Conservation (phyloP, 2,329 filamentous ascomycete genomes). For the Xylariaceae sp. region DNA sequence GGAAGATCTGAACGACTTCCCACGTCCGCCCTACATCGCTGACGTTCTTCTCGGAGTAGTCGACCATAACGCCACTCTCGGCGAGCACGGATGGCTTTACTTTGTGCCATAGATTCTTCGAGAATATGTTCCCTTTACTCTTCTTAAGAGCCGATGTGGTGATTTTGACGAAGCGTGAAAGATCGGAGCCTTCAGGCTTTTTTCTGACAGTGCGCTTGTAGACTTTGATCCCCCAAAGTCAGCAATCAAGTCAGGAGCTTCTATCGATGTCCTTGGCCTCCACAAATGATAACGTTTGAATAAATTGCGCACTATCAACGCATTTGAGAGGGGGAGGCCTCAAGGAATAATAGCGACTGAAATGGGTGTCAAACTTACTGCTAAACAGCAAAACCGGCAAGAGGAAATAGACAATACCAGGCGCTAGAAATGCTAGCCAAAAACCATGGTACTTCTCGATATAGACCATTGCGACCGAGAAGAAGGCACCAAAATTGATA, state of each 20-base stretch:
- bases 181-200: slow-evolving; percentile 61
- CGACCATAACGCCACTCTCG: slow-evolving; percentile 45
- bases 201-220: slow-evolving; percentile 52
- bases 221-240: slow-evolving; percentile 25
- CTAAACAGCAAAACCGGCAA: slow-evolving; percentile 53
- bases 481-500: slow-evolving; percentile 49
- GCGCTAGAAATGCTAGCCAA: slow-evolving; percentile 48
- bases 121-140: slow-evolving; percentile 47
- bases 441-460: slow-evolving; percentile 59
- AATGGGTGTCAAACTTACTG: slow-evolving; percentile 26
- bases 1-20: slow-evolving; percentile 38
- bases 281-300: background rate
- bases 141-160: slow-evolving; percentile 48
- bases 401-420: slow-evolving; percentile 47
- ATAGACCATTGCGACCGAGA: slow-evolving; percentile 50
- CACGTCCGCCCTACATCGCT: slow-evolving; percentile 55
- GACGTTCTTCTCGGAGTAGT: slow-evolving; percentile 61
- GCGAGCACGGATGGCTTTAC: slow-evolving; percentile 51
- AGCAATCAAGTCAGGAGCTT: background rate
- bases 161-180: slow-evolving; percentile 55
- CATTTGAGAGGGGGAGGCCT: too few relatives aligned
- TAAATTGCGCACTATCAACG: too few relatives aligned
- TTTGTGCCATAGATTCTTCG: slow-evolving; percentile 52
- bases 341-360: too few relatives aligned
- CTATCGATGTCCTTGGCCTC: background rate